phyloP scores from a whole-genome alignment of 2,329 filamentous ascomycete genomes.

The Pyricularia grisea region DNA sequence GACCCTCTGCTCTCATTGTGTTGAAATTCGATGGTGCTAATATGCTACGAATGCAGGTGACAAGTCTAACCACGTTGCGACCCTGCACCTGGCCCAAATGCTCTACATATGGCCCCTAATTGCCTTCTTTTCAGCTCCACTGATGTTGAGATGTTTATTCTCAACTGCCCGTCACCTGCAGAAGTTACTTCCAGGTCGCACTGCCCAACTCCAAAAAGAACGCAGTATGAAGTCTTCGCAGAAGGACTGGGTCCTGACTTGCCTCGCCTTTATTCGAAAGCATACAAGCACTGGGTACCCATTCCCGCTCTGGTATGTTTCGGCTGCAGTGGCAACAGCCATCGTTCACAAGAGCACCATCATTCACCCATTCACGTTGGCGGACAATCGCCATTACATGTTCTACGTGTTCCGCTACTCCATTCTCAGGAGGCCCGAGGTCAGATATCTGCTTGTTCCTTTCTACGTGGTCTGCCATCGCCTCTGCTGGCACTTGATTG shows the following conservation, averaged over 20 bases:
- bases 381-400: constrained; percentile 94
- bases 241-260: not conserved
- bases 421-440: constrained; percentile 52
- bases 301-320: not conserved
- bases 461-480: constrained; percentile 65
- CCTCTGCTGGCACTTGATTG: constrained; percentile 56
- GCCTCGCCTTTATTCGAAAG: not conserved
- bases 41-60: constrained; percentile 48
- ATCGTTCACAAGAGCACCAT: constrained; percentile 79
- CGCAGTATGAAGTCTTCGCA: not conserved
- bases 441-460: constrained; percentile 59
- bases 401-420: constrained; percentile 91
- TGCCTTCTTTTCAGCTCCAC: constrained; percentile 77
- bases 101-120: constrained; percentile 92
- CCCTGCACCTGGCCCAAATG: constrained; percentile 83
- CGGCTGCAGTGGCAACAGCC: constrained; percentile 4
- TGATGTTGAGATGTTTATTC: constrained; percentile 49
- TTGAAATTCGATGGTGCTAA: not conserved
- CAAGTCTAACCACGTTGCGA: constrained; percentile 88
- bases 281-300: not conserved
- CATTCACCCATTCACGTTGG: constrained; percentile 89
- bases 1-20: not conserved
- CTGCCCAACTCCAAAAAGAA: not conserved
- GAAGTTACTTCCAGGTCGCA: not conserved
- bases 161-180: constrained; percentile 12